Evolutionary conservation across 169 alveolate genomes (phyloP), one percentile per base, ranked within the genome.

Genomic region (Babesia bigemina): DNA sequence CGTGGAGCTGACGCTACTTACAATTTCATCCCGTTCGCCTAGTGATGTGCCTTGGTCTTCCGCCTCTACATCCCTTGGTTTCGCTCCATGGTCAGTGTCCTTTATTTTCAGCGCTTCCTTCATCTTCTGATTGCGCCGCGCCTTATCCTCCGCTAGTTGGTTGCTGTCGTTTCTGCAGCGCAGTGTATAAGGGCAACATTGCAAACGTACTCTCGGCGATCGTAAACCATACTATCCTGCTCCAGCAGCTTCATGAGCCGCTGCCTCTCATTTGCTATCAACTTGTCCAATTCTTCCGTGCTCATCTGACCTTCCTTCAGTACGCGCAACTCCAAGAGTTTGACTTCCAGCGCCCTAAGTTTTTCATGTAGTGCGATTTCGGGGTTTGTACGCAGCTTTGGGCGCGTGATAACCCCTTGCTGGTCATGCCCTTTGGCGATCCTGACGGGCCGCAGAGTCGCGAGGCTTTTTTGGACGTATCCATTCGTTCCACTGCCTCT

Each of bases 401-500:
- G 85, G 39, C 79, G 70, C 14, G 77, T 55, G 19, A 73, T 73
- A 0, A 22, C 13, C 28, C 59, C 81, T 0, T 50, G 16, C 50
- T 62, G 85, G 57, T 60, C 75, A 14, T 66, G 48, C 9, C 48
- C 36, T 26, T 63, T 66, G 26, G 75, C 70, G 52, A 73, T 44
- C 42, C 83, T 53, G 17, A 53, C 56, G 57, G 71, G 21, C 26
- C 86, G 89, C 24, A 71, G 50, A 48, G 47, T 74, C 33, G 94
- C 94, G 52, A 90, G 79, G 71, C 91, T 90, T 29, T 86, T 63
- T 49, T 90, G 94, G 61, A 90, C 87, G 62, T 86, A 90, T 21
- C 94, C 94, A 57, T 90, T 90, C 49, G 94, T 90, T 22, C 94
- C 94, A 39, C 92, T 86, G 47, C 94, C 94, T 71, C 94, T 58